Evolutionary conservation across 2,329 filamentous ascomycete species (phyloP).

Genomic region (Aureobasidium mangrovei): DNA sequence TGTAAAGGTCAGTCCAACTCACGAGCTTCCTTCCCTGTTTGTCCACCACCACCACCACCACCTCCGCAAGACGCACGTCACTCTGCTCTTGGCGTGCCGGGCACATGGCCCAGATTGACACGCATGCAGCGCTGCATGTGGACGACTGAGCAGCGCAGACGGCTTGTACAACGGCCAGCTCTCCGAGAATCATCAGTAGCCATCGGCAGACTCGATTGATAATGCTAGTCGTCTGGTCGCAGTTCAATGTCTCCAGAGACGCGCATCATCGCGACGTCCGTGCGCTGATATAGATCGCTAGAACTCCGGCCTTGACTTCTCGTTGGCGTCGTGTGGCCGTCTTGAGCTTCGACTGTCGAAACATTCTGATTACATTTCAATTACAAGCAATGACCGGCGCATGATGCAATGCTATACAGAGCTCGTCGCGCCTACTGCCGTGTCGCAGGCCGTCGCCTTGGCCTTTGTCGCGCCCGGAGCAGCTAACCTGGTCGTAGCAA

Average conservation of each 20-base stretch:
- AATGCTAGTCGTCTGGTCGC: too few species aligned
- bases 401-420: constrained; percentile 96
- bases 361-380: not conserved
- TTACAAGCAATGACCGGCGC: not conserved
- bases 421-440: constrained; percentile 85
- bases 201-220: too few species aligned
- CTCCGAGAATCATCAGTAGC: too few species aligned
- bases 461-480: constrained; percentile 68
- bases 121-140: too few species aligned
- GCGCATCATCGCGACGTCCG: not conserved
- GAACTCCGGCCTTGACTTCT: not conserved
- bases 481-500: constrained; percentile 82
- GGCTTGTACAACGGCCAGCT: too few species aligned
- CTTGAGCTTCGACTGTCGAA: not conserved
- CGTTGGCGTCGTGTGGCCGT: not conserved
- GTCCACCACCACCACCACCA: not conserved
- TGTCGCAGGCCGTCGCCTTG: constrained; percentile 75
- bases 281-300: not conserved
- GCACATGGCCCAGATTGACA: too few species aligned
- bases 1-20: not conserved
- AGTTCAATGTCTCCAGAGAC: too few species aligned
- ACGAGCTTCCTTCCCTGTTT: constrained; percentile 8
- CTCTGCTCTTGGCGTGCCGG: not conserved
- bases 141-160: too few species aligned
- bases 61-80: not conserved